These are phyloP conservation scores for Penicillium odoratum DNA, from an alignment of 495 filamentous ascomycete species.

Conservation along the genomic window DNA sequence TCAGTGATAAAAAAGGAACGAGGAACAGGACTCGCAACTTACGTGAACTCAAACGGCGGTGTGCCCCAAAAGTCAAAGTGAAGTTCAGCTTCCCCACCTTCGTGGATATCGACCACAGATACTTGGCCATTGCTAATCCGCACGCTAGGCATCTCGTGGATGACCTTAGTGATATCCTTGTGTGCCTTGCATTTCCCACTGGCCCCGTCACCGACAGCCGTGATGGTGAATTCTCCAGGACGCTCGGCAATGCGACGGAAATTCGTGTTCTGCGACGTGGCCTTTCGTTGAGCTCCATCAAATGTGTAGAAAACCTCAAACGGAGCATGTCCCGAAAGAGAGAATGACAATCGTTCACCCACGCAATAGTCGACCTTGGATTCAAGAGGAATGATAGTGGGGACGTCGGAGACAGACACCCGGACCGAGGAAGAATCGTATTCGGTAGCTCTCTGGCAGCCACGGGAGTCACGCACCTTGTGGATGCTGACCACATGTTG, in stretches of 20 bases:
- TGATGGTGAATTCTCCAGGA: conserved; percentile 85
- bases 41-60: conserved; percentile 95
- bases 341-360: conserved; percentile 88
- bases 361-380: conserved; percentile 90
- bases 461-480: conserved; percentile 80
- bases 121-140: conserved; percentile 78
- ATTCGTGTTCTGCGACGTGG: conserved; percentile 68
- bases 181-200: conserved; percentile 74
- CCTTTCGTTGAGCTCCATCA: conserved; percentile 72
- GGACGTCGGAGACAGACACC: conserved; percentile 86
- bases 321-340: conserved; percentile 80
- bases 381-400: conserved; percentile 84
- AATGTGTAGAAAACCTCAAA: conserved; percentile 95
- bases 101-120: conserved; percentile 87
- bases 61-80: conserved; percentile 92
- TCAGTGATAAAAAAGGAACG: conserved; percentile 10
- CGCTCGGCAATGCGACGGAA: conserved; percentile 91
- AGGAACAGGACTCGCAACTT: conserved; percentile 28
- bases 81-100: conserved; percentile 90
- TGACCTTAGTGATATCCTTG: conserved; percentile 71
- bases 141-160: conserved; percentile 90
- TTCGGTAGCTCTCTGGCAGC: conserved; percentile 74
- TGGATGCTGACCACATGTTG: conserved; percentile 83
- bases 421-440: conserved; percentile 70
- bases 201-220: conserved; percentile 75